Evolutionary conservation across 805 yeast species (phyloP), one percentile per base, ranked within the genome.

Genomic region (Candida odintsovae): DNA sequence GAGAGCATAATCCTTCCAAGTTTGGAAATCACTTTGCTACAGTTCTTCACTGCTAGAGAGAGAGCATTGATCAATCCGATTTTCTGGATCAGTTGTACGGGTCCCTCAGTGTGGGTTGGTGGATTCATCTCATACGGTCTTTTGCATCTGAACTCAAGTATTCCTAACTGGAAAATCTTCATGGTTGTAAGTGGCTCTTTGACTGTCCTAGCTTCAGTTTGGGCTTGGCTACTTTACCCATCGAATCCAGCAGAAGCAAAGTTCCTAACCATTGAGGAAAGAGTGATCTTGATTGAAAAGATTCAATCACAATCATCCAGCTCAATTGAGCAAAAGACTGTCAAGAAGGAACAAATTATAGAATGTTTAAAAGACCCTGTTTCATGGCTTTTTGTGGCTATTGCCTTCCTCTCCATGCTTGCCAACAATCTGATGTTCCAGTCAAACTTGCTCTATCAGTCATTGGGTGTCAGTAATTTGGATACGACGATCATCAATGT

Each of bases 181-280:
- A 75, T 72, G 62, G 72, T 81, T 29, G 73, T 80, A 42, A 70
- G 76, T 45, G 88, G 86, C 42, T 74, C 78, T 13, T 58, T 77
- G 37, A 77, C 86, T 0, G 12, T 28, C 20, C 22, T 73, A 19
- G 49, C 70, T 33, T 58, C 71, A 2, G 38, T 67, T 2, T 40
- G 66, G 5, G 58, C 72, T 4, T 56, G 61, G 43, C 67, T 69
- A 48, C 43, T 69, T 19, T 80, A 77, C 54, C 87, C 86, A 37
- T 70, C 73, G 48, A 77, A 79, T 57, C 86, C 86, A 15, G 59
- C 80, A 0, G 69, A 66, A 49, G 79, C 80, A 6, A 67, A 61
- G 47, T 76, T 76, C 52, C 65, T 81, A 41, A 50, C 72, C 5
- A 58, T 55, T 2, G 69, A 75, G 39, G 86, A 39, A 85, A 77